Conservation (phyloP, 257 asterid genomes). For the Ehretia macrophylla region DNA sequence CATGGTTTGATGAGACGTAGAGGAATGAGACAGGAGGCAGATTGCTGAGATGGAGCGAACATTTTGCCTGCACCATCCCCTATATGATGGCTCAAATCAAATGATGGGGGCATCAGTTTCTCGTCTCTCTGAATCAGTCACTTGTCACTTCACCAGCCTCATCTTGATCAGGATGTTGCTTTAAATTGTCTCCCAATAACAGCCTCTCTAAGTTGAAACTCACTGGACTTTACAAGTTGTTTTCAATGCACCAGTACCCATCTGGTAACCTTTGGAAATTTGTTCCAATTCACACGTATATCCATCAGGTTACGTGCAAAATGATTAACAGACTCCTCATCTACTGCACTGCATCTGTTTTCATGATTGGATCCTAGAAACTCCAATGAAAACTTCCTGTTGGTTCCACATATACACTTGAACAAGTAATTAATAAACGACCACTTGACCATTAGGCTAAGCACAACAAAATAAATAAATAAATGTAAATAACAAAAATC, state of each 20-base stretch:
- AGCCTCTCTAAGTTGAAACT: slow-evolving; percentile 30
- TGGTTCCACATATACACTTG: slow-evolving; percentile 31
- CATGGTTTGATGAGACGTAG: slow-evolving; percentile 7
- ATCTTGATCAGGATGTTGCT: slow-evolving; percentile 15
- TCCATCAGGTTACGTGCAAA: no score
- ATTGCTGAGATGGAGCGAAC: slow-evolving; percentile 16
- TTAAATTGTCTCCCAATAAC: background rate
- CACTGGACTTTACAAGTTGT: slow-evolving; percentile 18
- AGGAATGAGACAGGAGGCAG: slow-evolving; percentile 12
- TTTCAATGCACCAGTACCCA: slow-evolving; percentile 19
- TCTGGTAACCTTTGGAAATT: slow-evolving; percentile 16
- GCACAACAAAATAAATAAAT: no score
- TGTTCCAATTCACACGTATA: background rate
- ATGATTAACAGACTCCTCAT: slow-evolving; percentile 12
- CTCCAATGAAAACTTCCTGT: slow-evolving; percentile 53
- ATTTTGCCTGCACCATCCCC: slow-evolving; percentile 17
- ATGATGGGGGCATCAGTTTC: slow-evolving; percentile 17
- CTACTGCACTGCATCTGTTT: slow-evolving; percentile 15
- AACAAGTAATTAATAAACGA: no score
- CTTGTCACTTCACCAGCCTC: slow-evolving; percentile 12
- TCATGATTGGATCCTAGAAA: slow-evolving; percentile 30
- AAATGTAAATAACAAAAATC: no score
- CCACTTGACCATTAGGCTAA: no score
- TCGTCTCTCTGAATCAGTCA: slow-evolving; percentile 11
- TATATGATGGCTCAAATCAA: slow-evolving; percentile 17